phyloP scores from a whole-genome alignment of 2,329 filamentous ascomycete species.

The Sporothrix sp. region DNA sequence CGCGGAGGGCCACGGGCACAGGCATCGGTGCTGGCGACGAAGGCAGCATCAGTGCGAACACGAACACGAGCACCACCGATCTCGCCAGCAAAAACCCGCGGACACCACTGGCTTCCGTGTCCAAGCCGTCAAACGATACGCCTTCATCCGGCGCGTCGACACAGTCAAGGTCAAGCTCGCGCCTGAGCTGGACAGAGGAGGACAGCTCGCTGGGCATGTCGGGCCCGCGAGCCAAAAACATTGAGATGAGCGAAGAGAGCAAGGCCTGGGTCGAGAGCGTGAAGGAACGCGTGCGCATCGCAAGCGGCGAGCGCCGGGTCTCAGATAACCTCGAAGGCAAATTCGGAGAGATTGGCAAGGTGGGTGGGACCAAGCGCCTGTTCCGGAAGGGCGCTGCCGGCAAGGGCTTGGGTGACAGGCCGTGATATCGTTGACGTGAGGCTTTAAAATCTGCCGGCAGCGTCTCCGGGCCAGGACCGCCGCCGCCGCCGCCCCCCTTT shows the following conservation, averaged over 20 bases:
- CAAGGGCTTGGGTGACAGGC: neutral
- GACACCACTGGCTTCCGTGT: conserved; percentile 32
- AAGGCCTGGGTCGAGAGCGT: conserved; percentile 74
- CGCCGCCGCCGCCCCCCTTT: neutral
- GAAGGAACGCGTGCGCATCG: conserved; percentile 66
- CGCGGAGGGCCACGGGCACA: conserved; percentile 27
- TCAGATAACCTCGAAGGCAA: conserved; percentile 27
- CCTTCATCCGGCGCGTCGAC: conserved; percentile 36
- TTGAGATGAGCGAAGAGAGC: conserved; percentile 61
- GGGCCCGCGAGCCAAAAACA: conserved; percentile 55
- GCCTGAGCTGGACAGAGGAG: conserved; percentile 44
- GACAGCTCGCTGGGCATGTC: conserved; percentile 58
- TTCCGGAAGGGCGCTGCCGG: conserved; percentile 35
- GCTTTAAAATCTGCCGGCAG: neutral
- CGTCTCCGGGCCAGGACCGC: neutral
- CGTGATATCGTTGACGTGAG: neutral
- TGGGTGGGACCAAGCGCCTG: conserved; percentile 62
- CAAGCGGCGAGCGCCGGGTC: conserved; percentile 47
- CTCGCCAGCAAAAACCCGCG: conserved; percentile 23
- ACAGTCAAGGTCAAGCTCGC: conserved; percentile 43
- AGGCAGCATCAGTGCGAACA: neutral
- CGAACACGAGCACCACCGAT: no score
- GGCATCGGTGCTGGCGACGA: neutral
- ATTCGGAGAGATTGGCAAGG: conserved; percentile 63
- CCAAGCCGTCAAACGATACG: conserved; percentile 30